Percentiles rank a stretch among this genome's conserved stretches.
Evolutionary conservation across 1,284 basidiomycete species (phyloP).

Genomic region (Trichosporon sp.): DNA sequence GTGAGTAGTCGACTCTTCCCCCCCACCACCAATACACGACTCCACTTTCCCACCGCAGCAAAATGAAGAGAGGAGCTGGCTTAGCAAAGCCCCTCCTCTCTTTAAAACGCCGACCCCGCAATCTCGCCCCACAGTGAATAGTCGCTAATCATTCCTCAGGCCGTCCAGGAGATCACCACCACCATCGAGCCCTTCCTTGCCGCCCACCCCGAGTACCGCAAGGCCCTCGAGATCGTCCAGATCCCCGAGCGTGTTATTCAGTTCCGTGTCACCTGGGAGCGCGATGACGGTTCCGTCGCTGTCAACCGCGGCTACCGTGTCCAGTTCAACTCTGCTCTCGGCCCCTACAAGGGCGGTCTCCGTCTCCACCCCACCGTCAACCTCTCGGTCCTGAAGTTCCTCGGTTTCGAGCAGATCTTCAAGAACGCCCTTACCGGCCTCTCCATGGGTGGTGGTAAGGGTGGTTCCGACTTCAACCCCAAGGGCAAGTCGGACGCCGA

Average conservation of each 20-base stretch:
- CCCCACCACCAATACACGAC: background rate
- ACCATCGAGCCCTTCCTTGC: conserved; percentile 71
- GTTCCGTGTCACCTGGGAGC: conserved; percentile 79
- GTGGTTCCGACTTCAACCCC: conserved; percentile 74
- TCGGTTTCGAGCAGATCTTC: conserved; percentile 80
- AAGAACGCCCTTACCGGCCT: conserved; percentile 81
- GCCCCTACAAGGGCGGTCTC: conserved; percentile 81
- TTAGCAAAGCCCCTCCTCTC: background rate
- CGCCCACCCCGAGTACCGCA: conserved; percentile 71
- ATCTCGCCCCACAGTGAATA: background rate
- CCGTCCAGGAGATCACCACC: conserved; percentile 67
- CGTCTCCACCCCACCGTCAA: conserved; percentile 80
- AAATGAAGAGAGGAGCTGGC: background rate
- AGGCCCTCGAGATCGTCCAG: conserved; percentile 68
- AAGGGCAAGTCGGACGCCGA: conserved; percentile 78
- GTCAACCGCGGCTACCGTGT: conserved; percentile 78
- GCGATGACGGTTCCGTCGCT: conserved; percentile 68
- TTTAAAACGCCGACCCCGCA: background rate
- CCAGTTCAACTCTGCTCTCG: conserved; percentile 79
- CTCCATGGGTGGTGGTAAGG: conserved; percentile 74
- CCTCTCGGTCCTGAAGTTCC: conserved; percentile 82
- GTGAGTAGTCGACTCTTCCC: conserved; percentile 40
- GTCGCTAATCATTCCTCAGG: conserved; percentile 41
- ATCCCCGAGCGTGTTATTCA: conserved; percentile 76
- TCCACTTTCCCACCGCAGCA: background rate